Conservation (phyloP, 2,329 filamentous ascomycete genomes). For the Calycina marina region DNA sequence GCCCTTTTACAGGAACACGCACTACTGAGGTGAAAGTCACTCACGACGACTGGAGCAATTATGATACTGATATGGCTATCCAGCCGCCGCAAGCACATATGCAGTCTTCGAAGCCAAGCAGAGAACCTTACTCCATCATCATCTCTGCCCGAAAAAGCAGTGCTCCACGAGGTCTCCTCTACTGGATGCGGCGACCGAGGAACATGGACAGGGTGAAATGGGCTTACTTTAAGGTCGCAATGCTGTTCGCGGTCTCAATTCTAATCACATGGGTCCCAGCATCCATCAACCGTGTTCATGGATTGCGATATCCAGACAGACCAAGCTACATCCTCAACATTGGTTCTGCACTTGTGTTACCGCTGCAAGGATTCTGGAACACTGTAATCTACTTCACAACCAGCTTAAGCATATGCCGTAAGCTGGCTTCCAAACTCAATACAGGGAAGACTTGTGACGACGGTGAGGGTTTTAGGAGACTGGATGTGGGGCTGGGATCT, state of each 20-base stretch:
- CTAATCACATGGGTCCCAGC: slow-evolving; percentile 64
- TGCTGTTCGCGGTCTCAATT: slow-evolving; percentile 57
- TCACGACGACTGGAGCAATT: slow-evolving; percentile 2
- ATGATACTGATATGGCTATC: too few species aligned
- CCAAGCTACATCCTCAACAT: slow-evolving; percentile 48
- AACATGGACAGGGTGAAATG: slow-evolving; percentile 44
- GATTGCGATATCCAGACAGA: slow-evolving; percentile 38
- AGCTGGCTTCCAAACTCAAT: too few species aligned
- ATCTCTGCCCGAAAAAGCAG: slow-evolving; percentile 3
- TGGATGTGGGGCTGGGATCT: too few species aligned
- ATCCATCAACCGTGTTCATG: slow-evolving; percentile 61
- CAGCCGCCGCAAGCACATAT: not conserved
- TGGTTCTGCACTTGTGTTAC: slow-evolving; percentile 57
- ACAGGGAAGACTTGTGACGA: too few species aligned
- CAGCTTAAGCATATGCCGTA: slow-evolving; percentile 47
- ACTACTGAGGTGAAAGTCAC: slow-evolving; percentile 16
- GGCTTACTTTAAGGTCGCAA: slow-evolving; percentile 53
- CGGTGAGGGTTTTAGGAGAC: too few species aligned
- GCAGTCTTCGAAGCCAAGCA: not conserved
- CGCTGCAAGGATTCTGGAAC: slow-evolving; percentile 77
- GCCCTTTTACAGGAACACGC: slow-evolving; percentile 6
- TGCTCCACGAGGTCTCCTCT: not conserved
- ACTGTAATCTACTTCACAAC: slow-evolving; percentile 60
- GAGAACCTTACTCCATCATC: slow-evolving; percentile 5
- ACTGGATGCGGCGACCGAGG: not conserved